Base-by-base conservation (phyloP, 768 basidiomycete species). In the Saitozyma podzolica region DNA sequence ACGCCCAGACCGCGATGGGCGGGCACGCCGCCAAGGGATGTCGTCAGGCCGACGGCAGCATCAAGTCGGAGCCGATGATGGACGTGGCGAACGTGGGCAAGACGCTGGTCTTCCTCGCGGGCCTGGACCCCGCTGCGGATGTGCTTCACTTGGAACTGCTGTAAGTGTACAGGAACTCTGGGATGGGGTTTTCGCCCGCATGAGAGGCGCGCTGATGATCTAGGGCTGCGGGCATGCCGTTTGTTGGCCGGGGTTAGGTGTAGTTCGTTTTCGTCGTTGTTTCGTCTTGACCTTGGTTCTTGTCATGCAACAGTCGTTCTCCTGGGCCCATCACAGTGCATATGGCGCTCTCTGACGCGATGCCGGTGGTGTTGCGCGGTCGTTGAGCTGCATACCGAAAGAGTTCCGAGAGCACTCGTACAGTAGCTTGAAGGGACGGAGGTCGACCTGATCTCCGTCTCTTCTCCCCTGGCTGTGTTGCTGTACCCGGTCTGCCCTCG, bases 131-230 rank as follows among this genome's bases (percentile, higher is more conserved):
- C 13, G 84, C 86, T 54, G 87, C 89, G 6, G 86, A 87, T 16
- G 84, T 92, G 58, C 83, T 90, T 45, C 84, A 87, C 19, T 81
- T 90, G 68, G 88, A 84, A 53, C 87, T 91, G 69, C 88, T 90
- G 90, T 90, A 67, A 59, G 86, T 82, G 39, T 40, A 11, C 13
- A 40, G 40, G 37, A 9, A 2, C 14, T 48, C 6, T 14, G 17
- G 20, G 16, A 40, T 29, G 14, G n/a, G 19, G 50, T 43, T 19
- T 9, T 2, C 6, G 40, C 29, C 20, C 40, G 20, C 14, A 3
- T 29, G 48, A 37, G 13, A 53, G 40, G 14, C 51, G 39, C n/a
- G 10, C 9, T 39, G 17, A 45, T 65, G 63, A 68, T 50, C 42
- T 56, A 78, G 77, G 51, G 74, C 78, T 16, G 61, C 72, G 1